Conservation (phyloP, 1,284 basidiomycete species). For the Melampsora americana region DNA sequence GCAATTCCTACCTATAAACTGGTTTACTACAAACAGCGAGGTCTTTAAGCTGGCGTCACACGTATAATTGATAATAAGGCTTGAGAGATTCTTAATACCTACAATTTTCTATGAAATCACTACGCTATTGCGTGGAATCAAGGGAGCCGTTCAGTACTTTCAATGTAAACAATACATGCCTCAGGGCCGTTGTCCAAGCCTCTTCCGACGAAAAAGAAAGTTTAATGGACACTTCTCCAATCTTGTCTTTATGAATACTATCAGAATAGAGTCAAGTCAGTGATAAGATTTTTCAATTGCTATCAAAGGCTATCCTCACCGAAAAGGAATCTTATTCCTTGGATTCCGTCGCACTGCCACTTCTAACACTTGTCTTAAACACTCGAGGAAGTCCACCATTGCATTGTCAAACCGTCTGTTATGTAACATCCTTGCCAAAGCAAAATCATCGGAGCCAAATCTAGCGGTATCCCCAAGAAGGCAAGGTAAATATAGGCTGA, state of each 20-base stretch:
- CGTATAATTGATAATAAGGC: too few relatives aligned
- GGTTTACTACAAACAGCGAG: too few relatives aligned
- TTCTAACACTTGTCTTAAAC: slow-evolving; percentile 83
- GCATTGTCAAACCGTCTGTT: slow-evolving; percentile 92
- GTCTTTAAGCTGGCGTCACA: too few relatives aligned
- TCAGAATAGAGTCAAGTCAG: not conserved
- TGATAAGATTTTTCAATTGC: slow-evolving; percentile 43
- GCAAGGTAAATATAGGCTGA: not conserved
- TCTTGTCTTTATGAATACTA: slow-evolving; percentile 89
- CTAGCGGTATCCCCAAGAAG: slow-evolving; percentile 44
- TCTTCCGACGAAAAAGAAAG: slow-evolving; percentile 86
- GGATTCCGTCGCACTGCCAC: slow-evolving; percentile 71
- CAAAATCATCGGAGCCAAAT: slow-evolving; percentile 78
- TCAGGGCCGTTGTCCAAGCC: slow-evolving; percentile 86
- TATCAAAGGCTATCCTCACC: slow-evolving; percentile 60
- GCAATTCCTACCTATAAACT: too few relatives aligned
- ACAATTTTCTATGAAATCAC: too few relatives aligned
- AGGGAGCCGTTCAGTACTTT: slow-evolving; percentile 57
- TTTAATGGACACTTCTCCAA: slow-evolving; percentile 89
- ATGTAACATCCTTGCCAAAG: slow-evolving; percentile 79
- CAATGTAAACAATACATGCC: slow-evolving; percentile 81
- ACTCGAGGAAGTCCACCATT: slow-evolving; percentile 93
- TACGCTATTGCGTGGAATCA: not conserved
- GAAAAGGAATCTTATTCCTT: slow-evolving; percentile 74
- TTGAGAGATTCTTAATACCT: too few relatives aligned